Evolutionary conservation across 2,329 filamentous ascomycete genomes (phyloP).

Genomic region (Epichloe amarillans): DNA sequence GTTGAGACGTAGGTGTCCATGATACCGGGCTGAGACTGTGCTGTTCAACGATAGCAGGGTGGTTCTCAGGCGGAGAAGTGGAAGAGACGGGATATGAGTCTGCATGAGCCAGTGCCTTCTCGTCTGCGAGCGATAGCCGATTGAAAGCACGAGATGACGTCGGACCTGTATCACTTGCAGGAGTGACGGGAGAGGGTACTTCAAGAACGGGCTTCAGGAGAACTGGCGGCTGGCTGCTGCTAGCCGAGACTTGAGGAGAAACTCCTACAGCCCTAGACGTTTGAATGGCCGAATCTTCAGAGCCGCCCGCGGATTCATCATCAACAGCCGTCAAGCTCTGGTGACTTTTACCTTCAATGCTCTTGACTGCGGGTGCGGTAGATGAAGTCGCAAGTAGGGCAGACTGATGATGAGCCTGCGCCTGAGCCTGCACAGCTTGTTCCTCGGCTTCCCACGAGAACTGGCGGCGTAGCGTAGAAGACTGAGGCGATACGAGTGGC

Average conservation of each 20-base stretch:
- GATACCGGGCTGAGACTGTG: neutral
- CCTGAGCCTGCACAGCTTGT: slow-evolving; percentile 16
- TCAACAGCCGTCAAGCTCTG: neutral
- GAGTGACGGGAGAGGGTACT: slow-evolving; percentile 31
- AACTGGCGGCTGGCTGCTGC: neutral
- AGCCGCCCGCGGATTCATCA: neutral
- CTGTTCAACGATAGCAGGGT: slow-evolving; percentile 16
- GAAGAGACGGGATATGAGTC: slow-evolving; percentile 22
- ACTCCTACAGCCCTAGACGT: neutral
- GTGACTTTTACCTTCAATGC: neutral
- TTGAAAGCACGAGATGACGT: slow-evolving; percentile 12
- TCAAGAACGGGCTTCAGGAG: slow-evolving; percentile 18
- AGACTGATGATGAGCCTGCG: neutral
- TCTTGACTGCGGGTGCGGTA: neutral
- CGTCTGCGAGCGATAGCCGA: slow-evolving; percentile 29
- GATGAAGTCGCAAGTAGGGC: neutral
- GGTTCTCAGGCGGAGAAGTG: slow-evolving; percentile 25
- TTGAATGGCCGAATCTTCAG: neutral
- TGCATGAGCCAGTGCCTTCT: slow-evolving; percentile 26
- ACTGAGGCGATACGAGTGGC: slow-evolving; percentile 1
- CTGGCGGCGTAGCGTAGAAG: slow-evolving; percentile 13
- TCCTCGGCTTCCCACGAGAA: slow-evolving; percentile 26
- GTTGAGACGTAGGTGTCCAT: slow-evolving; percentile 6
- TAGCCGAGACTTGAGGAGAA: neutral
- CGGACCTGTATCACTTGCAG: slow-evolving; percentile 17